Conservation (phyloP, 73 alveolate genomes). For the Blepharisma japonicum region DNA sequence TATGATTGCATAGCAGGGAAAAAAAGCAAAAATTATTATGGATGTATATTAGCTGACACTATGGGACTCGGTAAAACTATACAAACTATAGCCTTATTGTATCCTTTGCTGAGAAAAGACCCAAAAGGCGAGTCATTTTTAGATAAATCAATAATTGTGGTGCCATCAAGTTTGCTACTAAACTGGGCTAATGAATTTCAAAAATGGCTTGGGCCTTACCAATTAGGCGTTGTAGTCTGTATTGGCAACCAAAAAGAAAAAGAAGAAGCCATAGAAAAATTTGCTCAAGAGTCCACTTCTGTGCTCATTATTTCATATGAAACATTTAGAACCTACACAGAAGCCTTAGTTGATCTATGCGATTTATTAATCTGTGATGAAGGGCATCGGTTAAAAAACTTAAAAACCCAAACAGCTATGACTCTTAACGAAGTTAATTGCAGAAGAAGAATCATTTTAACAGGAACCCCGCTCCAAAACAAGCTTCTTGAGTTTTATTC, state of each 20-base stretch:
- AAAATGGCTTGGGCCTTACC: constrained; percentile 47
- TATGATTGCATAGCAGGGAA: constrained; percentile 51
- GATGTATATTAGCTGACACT: constrained; percentile 59
- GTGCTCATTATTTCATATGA: constrained; percentile 44
- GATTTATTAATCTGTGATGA: constrained; percentile 82
- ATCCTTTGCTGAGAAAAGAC: constrained; percentile 33
- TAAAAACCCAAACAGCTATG: constrained; percentile 55
- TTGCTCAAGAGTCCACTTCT: background rate
- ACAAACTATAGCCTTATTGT: constrained; percentile 42
- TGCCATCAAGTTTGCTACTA: constrained; percentile 49
- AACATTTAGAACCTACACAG: constrained; percentile 34
- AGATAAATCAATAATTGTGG: constrained; percentile 40
- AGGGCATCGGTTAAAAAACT: constrained; percentile 77
- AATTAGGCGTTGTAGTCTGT: constrained; percentile 25
- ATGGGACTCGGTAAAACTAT: constrained; percentile 62
- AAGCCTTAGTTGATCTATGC: constrained; percentile 27
- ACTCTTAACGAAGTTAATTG: constrained; percentile 41
- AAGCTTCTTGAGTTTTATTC: constrained; percentile 78
- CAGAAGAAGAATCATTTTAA: constrained; percentile 72
- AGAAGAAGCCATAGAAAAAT: constrained; percentile 10
- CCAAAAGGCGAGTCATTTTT: background rate
- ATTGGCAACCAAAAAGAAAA: constrained; percentile 35
- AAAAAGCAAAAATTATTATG: constrained; percentile 34
- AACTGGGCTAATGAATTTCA: constrained; percentile 57
- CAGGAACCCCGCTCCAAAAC: constrained; percentile 98